Conservation (phyloP, 306 rosid genomes). For the Benincasa hispida region DNA sequence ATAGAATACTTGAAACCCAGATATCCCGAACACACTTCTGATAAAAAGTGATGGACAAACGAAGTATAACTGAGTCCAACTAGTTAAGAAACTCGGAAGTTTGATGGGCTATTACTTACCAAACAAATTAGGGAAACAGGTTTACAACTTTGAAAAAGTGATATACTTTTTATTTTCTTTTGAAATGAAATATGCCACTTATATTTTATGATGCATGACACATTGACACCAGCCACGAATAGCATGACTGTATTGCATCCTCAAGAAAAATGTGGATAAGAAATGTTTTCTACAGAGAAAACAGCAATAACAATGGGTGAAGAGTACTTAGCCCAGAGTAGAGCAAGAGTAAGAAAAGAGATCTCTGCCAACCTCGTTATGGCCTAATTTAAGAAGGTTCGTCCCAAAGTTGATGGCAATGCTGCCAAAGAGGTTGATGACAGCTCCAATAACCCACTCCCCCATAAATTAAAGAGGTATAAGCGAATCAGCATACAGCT, state of each 20-base stretch:
- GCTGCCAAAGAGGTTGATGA: slow-evolving; percentile 94
- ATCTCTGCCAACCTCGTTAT: slow-evolving; percentile 56
- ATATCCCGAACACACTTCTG: neutral
- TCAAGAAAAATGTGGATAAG: neutral
- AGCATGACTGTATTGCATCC: neutral
- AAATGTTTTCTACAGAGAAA: neutral
- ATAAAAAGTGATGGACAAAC: neutral
- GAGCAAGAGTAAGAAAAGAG: neutral
- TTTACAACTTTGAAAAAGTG: neutral
- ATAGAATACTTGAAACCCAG: neutral
- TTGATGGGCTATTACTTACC: neutral
- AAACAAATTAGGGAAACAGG: neutral
- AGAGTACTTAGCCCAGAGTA: neutral
- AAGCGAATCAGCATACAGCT: slow-evolving; percentile 42
- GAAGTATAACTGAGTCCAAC: neutral
- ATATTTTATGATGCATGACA: neutral
- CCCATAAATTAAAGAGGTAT: slow-evolving; percentile 52
- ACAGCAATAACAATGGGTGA: neutral
- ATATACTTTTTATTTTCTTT: neutral
- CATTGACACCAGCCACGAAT: neutral
- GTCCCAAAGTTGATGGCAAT: slow-evolving; percentile 94
- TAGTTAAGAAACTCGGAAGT: neutral
- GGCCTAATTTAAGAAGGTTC: slow-evolving; percentile 93
- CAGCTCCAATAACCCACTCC: slow-evolving; percentile 97
- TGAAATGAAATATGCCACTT: neutral